Evolutionary conservation across 805 yeast genomes (phyloP).

Genomic region (Suhomyces xylopsoci): DNA sequence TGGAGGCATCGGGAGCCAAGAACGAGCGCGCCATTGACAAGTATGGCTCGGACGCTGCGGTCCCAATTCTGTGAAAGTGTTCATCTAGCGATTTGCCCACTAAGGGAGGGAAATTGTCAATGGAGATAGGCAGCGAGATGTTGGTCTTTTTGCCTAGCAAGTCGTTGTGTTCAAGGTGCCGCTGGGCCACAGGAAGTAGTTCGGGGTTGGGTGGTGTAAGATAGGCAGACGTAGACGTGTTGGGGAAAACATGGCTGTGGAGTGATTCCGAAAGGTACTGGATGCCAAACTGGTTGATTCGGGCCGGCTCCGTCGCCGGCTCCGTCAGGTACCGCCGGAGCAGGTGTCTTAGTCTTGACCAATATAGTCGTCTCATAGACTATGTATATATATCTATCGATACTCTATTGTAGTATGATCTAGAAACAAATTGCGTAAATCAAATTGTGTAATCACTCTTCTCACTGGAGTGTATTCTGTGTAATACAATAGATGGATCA

Average conservation of each 20-base stretch:
- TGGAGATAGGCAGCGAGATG: constrained; percentile 53
- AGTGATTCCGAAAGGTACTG: constrained; percentile 65
- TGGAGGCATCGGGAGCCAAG: constrained; percentile 19
- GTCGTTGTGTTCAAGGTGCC: constrained; percentile 57
- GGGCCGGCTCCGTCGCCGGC: constrained; percentile 40
- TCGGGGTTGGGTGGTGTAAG: constrained; percentile 29
- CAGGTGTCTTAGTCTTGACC: background rate
- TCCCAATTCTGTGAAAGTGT: constrained; percentile 77
- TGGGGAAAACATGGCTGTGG: constrained; percentile 62
- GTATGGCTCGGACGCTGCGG: constrained; percentile 58
- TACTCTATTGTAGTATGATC: background rate
- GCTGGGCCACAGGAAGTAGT: constrained; percentile 48
- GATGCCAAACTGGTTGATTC: constrained; percentile 75
- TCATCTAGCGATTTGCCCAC: constrained; percentile 77
- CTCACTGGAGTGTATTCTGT: background rate
- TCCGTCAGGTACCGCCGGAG: background rate
- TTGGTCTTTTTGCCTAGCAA: constrained; percentile 75
- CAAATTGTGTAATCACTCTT: background rate
- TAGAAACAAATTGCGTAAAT: background rate
- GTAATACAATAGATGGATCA: background rate
- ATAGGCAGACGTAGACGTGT: constrained; percentile 22
- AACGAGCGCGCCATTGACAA: constrained; percentile 48
- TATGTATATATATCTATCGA: background rate
- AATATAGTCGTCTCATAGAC: background rate
- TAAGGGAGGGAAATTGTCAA: constrained; percentile 62